Conservation (phyloP, 2,329 filamentous ascomycete genomes). For the Graphium sp. region DNA sequence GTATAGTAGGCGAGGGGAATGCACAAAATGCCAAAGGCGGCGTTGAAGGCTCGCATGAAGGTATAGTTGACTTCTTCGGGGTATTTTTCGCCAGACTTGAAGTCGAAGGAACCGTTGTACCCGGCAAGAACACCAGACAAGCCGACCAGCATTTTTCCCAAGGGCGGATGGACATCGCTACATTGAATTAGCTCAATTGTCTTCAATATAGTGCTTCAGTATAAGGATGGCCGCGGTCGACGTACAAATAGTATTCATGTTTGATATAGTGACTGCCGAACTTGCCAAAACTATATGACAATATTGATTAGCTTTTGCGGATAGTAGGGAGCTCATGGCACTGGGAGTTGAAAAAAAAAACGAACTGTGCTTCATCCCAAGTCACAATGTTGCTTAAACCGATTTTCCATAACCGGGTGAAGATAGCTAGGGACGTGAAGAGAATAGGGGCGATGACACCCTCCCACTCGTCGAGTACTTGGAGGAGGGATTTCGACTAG, state of each 20-base stretch:
- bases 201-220: not conserved
- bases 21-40: conserved; percentile 81
- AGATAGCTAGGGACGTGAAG: conserved; percentile 44
- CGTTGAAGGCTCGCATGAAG: conserved; percentile 97
- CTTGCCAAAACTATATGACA: conserved; percentile 58
- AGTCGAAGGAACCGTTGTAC: conserved; percentile 98
- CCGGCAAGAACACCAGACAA: conserved; percentile 90
- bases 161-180: conserved; percentile 61
- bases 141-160: conserved; percentile 97
- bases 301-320: conserved; percentile 6
- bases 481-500: conserved; percentile 35
- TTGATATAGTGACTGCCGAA: conserved; percentile 99
- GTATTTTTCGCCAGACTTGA: conserved; percentile 96
- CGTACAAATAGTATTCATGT: conserved; percentile 86
- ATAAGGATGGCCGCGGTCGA: conserved; percentile 1
- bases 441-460: conserved; percentile 42
- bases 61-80: conserved; percentile 90
- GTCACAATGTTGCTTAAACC: conserved; percentile 50
- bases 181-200: not conserved
- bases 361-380: conserved; percentile 51
- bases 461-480: conserved; percentile 48
- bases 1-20: conserved; percentile 93
- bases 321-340: not conserved
- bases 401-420: conserved; percentile 54
- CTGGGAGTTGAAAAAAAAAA: conserved; percentile 8